phyloP scores from a whole-genome alignment of 2,329 filamentous ascomycete species.

The Paecilomyces sp. region DNA sequence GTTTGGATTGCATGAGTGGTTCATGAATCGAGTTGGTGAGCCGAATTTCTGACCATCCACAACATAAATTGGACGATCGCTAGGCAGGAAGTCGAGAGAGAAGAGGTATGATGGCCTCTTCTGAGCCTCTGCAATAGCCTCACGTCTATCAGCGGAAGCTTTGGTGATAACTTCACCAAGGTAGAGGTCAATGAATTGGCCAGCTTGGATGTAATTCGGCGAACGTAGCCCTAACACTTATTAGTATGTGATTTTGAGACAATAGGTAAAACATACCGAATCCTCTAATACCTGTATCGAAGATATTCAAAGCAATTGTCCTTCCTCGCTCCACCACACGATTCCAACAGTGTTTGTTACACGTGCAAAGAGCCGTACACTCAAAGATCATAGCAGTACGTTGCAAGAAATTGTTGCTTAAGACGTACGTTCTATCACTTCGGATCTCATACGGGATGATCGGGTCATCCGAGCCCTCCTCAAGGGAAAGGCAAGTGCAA shows the following conservation, averaged over 20 bases:
- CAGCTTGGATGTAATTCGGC: conserved; percentile 25
- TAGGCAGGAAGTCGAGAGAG: conserved; percentile 30
- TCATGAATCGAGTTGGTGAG: conserved; percentile 39
- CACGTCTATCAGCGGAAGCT: conserved; percentile 29
- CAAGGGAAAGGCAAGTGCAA: conserved; percentile 25
- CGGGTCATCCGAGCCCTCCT: conserved; percentile 17
- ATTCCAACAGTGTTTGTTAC: conserved; percentile 31
- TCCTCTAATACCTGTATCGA: conserved; percentile 33
- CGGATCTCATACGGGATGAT: conserved; percentile 25
- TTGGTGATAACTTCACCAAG: conserved; percentile 38
- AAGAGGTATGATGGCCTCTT: conserved; percentile 35
- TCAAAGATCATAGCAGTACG: conserved; percentile 33
- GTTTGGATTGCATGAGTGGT: conserved; percentile 43
- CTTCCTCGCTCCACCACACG: conserved; percentile 35
- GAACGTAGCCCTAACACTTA: conserved; percentile 31
- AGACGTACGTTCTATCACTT: conserved; percentile 14
- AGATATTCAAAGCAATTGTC: conserved; percentile 34
- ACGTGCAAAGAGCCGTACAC: conserved; percentile 32
- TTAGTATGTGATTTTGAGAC: no score
- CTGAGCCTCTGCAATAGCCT: conserved; percentile 19
- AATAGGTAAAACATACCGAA: conserved; percentile 24
- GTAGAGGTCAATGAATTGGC: conserved; percentile 41
- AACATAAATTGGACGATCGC: conserved; percentile 23
- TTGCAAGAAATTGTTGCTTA: conserved; percentile 22
- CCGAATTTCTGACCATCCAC: conserved; percentile 39